Evolutionary conservation across 345 rosid genomes (phyloP).

Genomic region (Eucalyptus pumila): DNA sequence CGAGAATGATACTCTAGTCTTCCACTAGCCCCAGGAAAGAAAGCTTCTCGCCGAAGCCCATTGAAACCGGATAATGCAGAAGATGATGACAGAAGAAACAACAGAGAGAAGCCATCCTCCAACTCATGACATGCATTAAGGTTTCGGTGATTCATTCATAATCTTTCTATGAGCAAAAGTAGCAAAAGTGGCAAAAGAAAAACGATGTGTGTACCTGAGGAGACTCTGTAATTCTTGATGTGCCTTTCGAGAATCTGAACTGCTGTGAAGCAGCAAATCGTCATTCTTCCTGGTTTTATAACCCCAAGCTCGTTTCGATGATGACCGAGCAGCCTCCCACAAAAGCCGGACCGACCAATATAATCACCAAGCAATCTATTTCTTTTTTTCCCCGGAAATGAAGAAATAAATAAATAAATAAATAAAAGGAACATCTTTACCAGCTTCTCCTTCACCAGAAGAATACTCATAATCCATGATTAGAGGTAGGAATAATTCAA

Average conservation of each 20-base stretch:
- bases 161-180: neutral
- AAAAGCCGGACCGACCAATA: slow-evolving; percentile 14
- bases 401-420: too few species aligned
- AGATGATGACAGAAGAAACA: neutral
- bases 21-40: neutral
- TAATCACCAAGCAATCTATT: slow-evolving; percentile 7
- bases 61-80: neutral
- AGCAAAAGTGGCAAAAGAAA: neutral
- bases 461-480: neutral
- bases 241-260: neutral
- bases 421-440: neutral
- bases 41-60: neutral
- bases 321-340: neutral
- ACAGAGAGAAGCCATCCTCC: neutral
- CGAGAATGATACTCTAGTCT: neutral
- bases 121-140: neutral
- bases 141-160: neutral
- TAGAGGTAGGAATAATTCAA: too few species aligned
- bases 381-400: neutral
- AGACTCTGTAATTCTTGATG: neutral
- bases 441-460: neutral
- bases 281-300: neutral
- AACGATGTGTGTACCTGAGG: neutral
- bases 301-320: neutral
- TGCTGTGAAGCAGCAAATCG: neutral